Evolutionary conservation across 768 basidiomycete genomes (phyloP), one percentile per base, ranked within the genome.

Genomic region (Boletus barrowsii): DNA sequence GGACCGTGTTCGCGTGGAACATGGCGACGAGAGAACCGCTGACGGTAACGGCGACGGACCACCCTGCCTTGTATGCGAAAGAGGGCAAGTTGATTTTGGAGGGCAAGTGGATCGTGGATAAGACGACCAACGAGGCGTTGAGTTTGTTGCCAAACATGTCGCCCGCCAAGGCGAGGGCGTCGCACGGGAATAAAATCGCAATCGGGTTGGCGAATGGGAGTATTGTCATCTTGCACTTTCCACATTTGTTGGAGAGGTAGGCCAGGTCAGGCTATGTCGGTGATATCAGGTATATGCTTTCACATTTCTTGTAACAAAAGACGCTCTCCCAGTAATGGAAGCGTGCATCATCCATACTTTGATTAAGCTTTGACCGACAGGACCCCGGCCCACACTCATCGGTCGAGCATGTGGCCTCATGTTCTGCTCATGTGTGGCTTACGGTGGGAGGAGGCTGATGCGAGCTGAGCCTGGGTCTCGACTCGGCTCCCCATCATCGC

Each of bases 111-210:
- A 54, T 69, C 17, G 57, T 63, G 49, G 60, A 71, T 14, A 53
- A 48, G 44, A 51, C 6, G 49, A 65, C 62, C 9, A 1, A 52
- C 17, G 54, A 51, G 0, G 43, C 22, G 30, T 5, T 69, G 55
- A 49, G 58, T 30, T 39, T 69, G 42, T 48, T 69, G 49, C 68
- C 68, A 1, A 69, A 69, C 14, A 69, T 69, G 68, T 63, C 68
- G 17, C 65, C 61, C 1, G 56, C 63, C 29, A 69, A 35, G 17
- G 62, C 54, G 26, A 51, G 61, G 39, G 59, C 63, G 20, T 69
- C 67, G 10, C 40, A 51, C 8, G 58, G 57, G n/a, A 49, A 62
- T 30, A 61, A 30, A 14, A 57, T 71, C 37, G 68, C 56, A 39
- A 61, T 69, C 33, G 68, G 68, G 18, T 45, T 69, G 42, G 67